Percentiles rank a stretch among this genome's conserved stretches.
Conservation (phyloP, 108 stramenopile genomes). For the Bacterosira constricta region DNA sequence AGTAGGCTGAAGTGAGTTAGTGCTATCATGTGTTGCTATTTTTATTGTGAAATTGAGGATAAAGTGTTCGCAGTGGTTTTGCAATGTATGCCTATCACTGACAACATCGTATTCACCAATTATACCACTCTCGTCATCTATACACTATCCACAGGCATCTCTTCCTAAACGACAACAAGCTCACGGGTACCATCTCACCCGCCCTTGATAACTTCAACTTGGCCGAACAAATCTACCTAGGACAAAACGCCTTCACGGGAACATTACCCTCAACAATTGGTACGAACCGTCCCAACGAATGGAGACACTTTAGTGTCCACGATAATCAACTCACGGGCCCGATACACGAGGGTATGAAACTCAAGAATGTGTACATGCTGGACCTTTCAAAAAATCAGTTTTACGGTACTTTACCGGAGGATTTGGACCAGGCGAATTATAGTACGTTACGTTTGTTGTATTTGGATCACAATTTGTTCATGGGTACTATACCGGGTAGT, state of each 20-base stretch:
- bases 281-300: slow-evolving; percentile 30
- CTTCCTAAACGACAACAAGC: slow-evolving; percentile 49
- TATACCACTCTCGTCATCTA: too few relatives aligned
- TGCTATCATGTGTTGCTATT: neutral
- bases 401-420: slow-evolving; percentile 38
- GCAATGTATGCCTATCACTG: too few relatives aligned
- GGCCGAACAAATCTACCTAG: slow-evolving; percentile 47
- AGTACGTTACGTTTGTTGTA: slow-evolving; percentile 65
- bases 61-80: neutral
- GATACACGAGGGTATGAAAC: slow-evolving; percentile 52
- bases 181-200: slow-evolving; percentile 42
- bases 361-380: slow-evolving; percentile 38
- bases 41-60: neutral
- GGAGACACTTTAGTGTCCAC: slow-evolving; percentile 48
- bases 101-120: too few relatives aligned
- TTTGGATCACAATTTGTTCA: slow-evolving; percentile 63
- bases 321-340: slow-evolving; percentile 72
- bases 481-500: slow-evolving; percentile 66
- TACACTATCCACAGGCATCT: slow-evolving; percentile 25
- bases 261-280: slow-evolving; percentile 40
- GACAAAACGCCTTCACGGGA: slow-evolving; percentile 43
- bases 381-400: slow-evolving; percentile 46
- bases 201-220: slow-evolving; percentile 32
- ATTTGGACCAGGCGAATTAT: slow-evolving; percentile 55
- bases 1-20: slow-evolving; percentile 41